Percentiles rank a stretch among this genome's conserved stretches.
phyloP scores from a whole-genome alignment of 2,329 filamentous ascomycete genomes.

The Alternaria burnsii region DNA sequence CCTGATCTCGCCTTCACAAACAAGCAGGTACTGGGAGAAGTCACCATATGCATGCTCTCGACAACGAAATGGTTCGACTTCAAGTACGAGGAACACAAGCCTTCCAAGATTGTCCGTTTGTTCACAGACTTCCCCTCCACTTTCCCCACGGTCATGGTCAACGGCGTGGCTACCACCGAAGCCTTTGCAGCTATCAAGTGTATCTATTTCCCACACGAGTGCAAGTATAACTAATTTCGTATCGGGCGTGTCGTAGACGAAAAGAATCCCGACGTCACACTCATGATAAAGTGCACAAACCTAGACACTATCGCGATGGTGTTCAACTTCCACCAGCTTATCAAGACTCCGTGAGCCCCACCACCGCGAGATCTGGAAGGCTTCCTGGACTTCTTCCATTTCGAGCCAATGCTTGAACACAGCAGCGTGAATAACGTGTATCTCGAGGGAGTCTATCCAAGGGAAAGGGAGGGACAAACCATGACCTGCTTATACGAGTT shows the following conservation, averaged over 20 bases:
- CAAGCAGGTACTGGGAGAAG: background rate
- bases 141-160: background rate
- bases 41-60: background rate
- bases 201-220: background rate
- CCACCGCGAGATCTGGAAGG: background rate
- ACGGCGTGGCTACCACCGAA: background rate
- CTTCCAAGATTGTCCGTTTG: background rate
- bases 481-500: background rate
- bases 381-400: background rate
- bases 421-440: background rate
- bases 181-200: background rate
- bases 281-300: background rate
- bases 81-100: background rate
- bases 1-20: background rate
- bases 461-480: background rate
- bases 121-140: background rate
- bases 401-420: background rate
- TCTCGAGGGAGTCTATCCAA: background rate
- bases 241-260: background rate
- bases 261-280: background rate
- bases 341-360: background rate
- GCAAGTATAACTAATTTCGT: background rate
- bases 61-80: slow-evolving; percentile 2
- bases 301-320: background rate
- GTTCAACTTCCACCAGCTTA: background rate